Evolutionary conservation across 495 filamentous ascomycete species (phyloP).

Genomic region (Penicillium taxi): DNA sequence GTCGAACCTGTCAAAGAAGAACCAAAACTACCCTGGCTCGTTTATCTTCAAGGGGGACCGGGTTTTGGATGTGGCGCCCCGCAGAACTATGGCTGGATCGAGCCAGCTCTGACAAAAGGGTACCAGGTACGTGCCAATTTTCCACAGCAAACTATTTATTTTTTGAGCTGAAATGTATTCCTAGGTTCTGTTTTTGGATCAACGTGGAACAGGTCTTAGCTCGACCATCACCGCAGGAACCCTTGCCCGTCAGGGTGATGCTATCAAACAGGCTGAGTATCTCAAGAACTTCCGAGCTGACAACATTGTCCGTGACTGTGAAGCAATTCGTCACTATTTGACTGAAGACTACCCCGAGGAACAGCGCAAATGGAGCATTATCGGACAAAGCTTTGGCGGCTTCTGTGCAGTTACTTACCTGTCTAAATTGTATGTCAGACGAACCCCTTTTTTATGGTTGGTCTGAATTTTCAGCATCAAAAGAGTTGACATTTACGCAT

Average conservation of each 20-base stretch:
- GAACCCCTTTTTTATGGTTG: neutral
- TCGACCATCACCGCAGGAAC: conserved; percentile 65
- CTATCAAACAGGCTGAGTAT: conserved; percentile 64
- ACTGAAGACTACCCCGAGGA: conserved; percentile 60
- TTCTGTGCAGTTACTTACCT: conserved; percentile 78
- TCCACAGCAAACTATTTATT: too few relatives aligned
- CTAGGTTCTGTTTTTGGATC: conserved; percentile 75
- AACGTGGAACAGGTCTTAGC: conserved; percentile 81
- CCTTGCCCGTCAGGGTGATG: conserved; percentile 55
- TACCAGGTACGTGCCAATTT: conserved; percentile 47
- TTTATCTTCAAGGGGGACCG: conserved; percentile 68
- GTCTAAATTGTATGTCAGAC: conserved; percentile 53
- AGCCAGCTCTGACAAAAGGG: conserved; percentile 65
- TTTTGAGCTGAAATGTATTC: too few relatives aligned
- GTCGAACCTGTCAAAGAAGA: conserved; percentile 46
- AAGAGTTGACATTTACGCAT: too few relatives aligned
- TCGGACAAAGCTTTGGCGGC: conserved; percentile 90
- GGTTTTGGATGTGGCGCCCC: conserved; percentile 67
- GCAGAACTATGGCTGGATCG: conserved; percentile 59
- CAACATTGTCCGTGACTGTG: conserved; percentile 79
- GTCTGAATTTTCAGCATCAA: conserved; percentile 4
- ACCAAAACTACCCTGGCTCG: conserved; percentile 53
- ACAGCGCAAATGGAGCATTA: conserved; percentile 70
- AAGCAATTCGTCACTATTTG: conserved; percentile 69
- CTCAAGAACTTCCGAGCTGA: conserved; percentile 84